A percentile compares a stretch with the other conserved stretches of the same genome.
Conservation (phyloP, 768 basidiomycete genomes). For the Trametes sanguinea region DNA sequence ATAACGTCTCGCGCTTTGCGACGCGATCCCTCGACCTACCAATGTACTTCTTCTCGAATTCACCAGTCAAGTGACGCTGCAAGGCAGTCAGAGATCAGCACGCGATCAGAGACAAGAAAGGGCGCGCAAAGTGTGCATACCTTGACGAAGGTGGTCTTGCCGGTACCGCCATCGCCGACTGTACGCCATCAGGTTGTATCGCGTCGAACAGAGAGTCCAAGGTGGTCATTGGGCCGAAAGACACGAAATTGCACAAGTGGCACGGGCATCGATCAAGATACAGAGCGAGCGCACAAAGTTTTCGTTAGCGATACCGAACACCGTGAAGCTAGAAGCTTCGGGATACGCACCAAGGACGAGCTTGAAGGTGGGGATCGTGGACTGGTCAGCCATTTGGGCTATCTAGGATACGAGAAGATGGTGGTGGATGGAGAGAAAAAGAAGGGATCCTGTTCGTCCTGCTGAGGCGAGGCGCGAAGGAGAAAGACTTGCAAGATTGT, state of each 20-base stretch:
- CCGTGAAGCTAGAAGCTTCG: not conserved
- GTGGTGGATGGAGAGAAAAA: slow-evolving; percentile 27
- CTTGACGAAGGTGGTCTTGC: slow-evolving; percentile 99
- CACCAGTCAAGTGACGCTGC: slow-evolving; percentile 96
- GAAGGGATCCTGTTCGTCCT: slow-evolving; percentile 16
- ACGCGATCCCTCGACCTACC: slow-evolving; percentile 54
- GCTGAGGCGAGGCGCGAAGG: slow-evolving; percentile 25
- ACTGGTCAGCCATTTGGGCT: slow-evolving; percentile 43
- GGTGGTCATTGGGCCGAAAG: slow-evolving; percentile 24
- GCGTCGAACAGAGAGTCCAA: slow-evolving; percentile 24
- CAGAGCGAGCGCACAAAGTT: slow-evolving; percentile 35
- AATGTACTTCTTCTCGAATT: slow-evolving; percentile 99
- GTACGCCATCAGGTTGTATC: slow-evolving; percentile 24
- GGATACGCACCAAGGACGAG: slow-evolving; percentile 87
- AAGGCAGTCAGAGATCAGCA: slow-evolving; percentile 49
- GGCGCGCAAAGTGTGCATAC: slow-evolving; percentile 42
- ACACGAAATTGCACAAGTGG: slow-evolving; percentile 22
- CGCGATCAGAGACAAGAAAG: slow-evolving; percentile 45
- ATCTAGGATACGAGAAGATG: slow-evolving; percentile 43
- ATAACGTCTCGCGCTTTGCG: slow-evolving; percentile 9
- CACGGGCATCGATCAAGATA: slow-evolving; percentile 55
- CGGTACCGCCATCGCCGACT: slow-evolving; percentile 98
- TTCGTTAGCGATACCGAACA: slow-evolving; percentile 19
- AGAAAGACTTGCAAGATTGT: slow-evolving; percentile 23
- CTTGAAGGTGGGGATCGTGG: slow-evolving; percentile 87